Percentiles rank a stretch among this genome's conserved stretches.
These are phyloP conservation scores for Fusarium pseudograminearum DNA, from an alignment of 2,329 filamentous ascomycete genomes.

Conservation along the genomic window DNA sequence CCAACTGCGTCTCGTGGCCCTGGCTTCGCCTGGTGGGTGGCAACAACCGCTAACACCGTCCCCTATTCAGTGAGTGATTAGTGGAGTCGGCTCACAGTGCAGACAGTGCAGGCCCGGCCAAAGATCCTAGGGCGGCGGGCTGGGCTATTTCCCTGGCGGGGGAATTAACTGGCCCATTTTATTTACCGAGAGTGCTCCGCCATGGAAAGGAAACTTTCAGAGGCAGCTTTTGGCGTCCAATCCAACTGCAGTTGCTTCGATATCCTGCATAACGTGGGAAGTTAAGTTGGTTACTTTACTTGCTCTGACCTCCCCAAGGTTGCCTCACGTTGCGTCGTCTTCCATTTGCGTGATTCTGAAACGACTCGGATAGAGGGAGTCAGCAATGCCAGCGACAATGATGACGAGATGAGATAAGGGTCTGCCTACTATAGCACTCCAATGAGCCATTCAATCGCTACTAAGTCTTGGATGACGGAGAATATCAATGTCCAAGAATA, in stretches of 20 bases:
- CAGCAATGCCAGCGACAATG: constrained; percentile 32
- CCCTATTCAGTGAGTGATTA: constrained; percentile 43
- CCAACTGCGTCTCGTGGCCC: constrained; percentile 39
- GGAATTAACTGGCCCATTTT: constrained; percentile 42
- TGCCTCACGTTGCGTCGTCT: constrained; percentile 23
- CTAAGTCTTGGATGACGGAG: constrained; percentile 12
- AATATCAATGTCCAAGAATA: constrained; percentile 36
- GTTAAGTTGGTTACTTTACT: constrained; percentile 13
- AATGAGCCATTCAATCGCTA: constrained; percentile 9
- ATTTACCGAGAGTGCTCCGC: constrained; percentile 46
- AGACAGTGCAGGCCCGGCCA: constrained; percentile 24
- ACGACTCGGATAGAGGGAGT: constrained; percentile 10
- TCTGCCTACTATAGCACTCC: constrained; percentile 16
- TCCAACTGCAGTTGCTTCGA: constrained; percentile 25
- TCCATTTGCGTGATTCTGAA: constrained; percentile 36
- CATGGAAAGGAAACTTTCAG: constrained; percentile 36
- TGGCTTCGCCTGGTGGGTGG: constrained; percentile 37
- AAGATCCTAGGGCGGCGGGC: constrained; percentile 5
- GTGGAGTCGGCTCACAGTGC: constrained; percentile 37
- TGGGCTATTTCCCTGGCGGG: constrained; percentile 30
- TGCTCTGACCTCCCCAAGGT: constrained; percentile 10
- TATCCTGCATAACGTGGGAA: neutral
- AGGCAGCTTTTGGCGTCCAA: constrained; percentile 27
- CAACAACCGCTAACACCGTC: constrained; percentile 45
- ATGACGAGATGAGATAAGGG: constrained; percentile 45